A percentile compares a stretch with the other conserved stretches of the same genome.
These are phyloP conservation scores for Yarrowia yakushimensis DNA, from an alignment of 805 yeast genomes.

Conservation along the genomic window DNA sequence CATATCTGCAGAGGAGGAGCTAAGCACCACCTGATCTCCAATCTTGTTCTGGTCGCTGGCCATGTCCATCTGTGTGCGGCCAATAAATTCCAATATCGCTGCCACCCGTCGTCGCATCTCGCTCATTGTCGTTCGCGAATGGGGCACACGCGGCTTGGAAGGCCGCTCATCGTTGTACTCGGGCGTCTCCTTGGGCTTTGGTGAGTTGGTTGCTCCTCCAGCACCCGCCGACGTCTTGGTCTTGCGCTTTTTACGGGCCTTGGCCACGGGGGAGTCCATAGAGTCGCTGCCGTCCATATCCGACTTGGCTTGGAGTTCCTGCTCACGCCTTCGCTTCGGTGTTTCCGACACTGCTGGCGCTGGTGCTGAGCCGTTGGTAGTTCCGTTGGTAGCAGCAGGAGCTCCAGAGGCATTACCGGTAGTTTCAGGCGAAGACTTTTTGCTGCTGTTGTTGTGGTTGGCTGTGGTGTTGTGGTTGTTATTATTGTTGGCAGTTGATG, in stretches of 20 bases:
- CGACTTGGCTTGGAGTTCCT: conserved; percentile 16
- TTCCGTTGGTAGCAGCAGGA: background rate
- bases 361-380: background rate
- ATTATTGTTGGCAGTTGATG: background rate
- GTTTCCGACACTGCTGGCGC: background rate
- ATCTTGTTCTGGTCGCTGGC: conserved; percentile 39
- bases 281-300: conserved; percentile 19
- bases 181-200: conserved; percentile 16
- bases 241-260: conserved; percentile 20
- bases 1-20: conserved; percentile 30
- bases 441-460: background rate
- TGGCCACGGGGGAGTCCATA: conserved; percentile 11
- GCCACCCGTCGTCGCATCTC: conserved; percentile 87
- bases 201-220: background rate
- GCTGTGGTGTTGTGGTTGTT: background rate
- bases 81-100: conserved; percentile 87
- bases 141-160: conserved; percentile 79
- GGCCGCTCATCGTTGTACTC: conserved; percentile 49
- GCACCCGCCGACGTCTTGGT: conserved; percentile 13
- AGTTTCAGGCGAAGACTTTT: conserved; percentile 34
- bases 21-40: conserved; percentile 28
- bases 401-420: background rate
- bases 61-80: conserved; percentile 79
- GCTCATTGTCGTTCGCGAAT: conserved; percentile 63
- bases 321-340: conserved; percentile 19